Evolutionary conservation across 352 stramenopile genomes (phyloP), one percentile per base, ranked within the genome.

Genomic region (Phytophthora lateralis): DNA sequence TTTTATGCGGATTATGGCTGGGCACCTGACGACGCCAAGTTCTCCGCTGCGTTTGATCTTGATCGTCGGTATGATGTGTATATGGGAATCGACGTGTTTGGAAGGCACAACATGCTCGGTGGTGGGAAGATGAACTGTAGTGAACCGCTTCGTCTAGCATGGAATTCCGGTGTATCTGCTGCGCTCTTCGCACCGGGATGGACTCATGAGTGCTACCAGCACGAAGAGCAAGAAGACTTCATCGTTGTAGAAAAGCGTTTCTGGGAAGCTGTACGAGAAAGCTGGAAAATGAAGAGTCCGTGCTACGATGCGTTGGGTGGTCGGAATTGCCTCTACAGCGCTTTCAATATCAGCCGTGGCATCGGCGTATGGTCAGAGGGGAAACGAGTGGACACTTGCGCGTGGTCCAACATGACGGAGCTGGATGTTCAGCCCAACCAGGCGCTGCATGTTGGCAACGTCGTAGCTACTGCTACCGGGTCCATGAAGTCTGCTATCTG

Each of bases 1-100:
- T 76, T 87, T n/a, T 89, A 75, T 49, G 59, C 48, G 11, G 77
- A 86, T 20, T 85, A 89, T 58, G 71, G 70, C 14, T 89, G 76
- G 79, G 57, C 51, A 8, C 6, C 72, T 29, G 69, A 69, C n/a
- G 71, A 81, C 20, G 71, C 65, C 21, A 79, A 79, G 18, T 81
- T 71, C 32, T 81, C 63, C 10, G 68, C 73, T 49, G 75, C 71
- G 0, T 71, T 77, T 35, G 58, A 80, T 55, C 50, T 78, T 11
- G 68, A 78, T 53, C 68, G 66, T 17, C 71, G 76, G 6, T 86
- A 76, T 48, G 76, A 87, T 35, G 63, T 89, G 14, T 89, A 80
- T 62, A 85, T 85, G 74, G 76, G 76, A 3, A 71, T 86, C 26
- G 76, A 86, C 49, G 70, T 78, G 27, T 87, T 85, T 51, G 76